Percentiles rank a stretch among this genome's conserved stretches.
Evolutionary conservation across 2,329 filamentous ascomycete genomes (phyloP).

Genomic region (Ascochyta viciae-villosae): DNA sequence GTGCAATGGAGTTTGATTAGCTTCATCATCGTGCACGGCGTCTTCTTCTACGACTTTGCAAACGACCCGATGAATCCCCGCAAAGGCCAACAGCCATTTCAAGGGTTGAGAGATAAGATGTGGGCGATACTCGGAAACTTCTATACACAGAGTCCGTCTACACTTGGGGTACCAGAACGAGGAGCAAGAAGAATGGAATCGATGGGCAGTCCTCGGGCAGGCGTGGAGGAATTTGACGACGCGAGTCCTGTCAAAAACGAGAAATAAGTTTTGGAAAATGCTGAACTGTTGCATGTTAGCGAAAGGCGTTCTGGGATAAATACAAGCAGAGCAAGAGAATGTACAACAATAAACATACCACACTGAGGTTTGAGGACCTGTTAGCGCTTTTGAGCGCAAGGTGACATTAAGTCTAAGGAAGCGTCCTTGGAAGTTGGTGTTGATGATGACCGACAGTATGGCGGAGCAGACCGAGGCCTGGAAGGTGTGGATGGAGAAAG

Average conservation of each 20-base stretch:
- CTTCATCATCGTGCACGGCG: slow-evolving; percentile 61
- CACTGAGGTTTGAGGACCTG: background rate
- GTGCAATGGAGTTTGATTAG: slow-evolving; percentile 62
- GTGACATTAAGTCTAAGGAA: background rate
- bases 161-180: slow-evolving; percentile 13
- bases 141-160: slow-evolving; percentile 37
- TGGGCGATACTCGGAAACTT: slow-evolving; percentile 35
- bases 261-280: background rate
- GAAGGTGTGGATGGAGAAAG: too few relatives aligned
- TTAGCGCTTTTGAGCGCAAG: background rate
- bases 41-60: slow-evolving; percentile 67
- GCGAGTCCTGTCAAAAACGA: slow-evolving; percentile 1
- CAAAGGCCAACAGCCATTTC: slow-evolving; percentile 43
- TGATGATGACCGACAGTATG: background rate
- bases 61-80: slow-evolving; percentile 42
- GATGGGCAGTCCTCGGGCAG: slow-evolving; percentile 5
- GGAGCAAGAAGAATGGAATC: slow-evolving; percentile 22
- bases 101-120: slow-evolving; percentile 36
- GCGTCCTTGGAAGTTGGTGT: background rate
- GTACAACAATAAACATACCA: slow-evolving; percentile 5
- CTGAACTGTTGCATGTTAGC: slow-evolving; percentile 10
- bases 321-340: slow-evolving; percentile 7
- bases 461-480: background rate
- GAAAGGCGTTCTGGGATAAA: slow-evolving; percentile 4
- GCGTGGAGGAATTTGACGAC: slow-evolving; percentile 5